phyloP scores from a whole-genome alignment of 2,329 filamentous ascomycete genomes.

The Beauveria caledonica region DNA sequence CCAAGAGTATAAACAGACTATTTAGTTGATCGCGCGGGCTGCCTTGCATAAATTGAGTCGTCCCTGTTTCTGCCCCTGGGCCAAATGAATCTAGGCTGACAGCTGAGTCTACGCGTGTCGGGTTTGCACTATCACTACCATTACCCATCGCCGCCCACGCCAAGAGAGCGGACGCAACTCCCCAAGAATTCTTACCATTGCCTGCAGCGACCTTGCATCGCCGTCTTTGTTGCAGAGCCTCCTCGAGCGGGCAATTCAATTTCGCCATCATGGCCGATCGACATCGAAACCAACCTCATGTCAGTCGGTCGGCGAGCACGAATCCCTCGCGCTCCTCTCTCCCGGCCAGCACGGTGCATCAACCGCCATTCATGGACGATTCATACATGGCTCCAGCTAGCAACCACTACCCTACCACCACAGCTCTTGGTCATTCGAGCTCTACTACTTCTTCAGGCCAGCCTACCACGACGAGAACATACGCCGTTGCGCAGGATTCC shows the following conservation, averaged over 20 bases:
- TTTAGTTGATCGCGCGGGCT: not conserved
- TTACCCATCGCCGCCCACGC: not conserved
- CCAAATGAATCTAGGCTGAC: not conserved
- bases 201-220: not conserved
- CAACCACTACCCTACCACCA: constrained; percentile 23
- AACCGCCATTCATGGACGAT: constrained; percentile 43
- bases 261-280: constrained; percentile 36
- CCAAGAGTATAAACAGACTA: too few relatives aligned
- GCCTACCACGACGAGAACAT: constrained; percentile 44
- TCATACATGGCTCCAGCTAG: constrained; percentile 44
- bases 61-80: not conserved
- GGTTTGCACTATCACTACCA: not conserved
- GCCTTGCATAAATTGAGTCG: not conserved
- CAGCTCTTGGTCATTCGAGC: constrained; percentile 26
- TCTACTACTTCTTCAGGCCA: constrained; percentile 26
- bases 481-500: constrained; percentile 47
- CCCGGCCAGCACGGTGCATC: constrained; percentile 43
- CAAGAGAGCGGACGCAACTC: not conserved
- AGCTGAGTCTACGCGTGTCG: not conserved
- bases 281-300: constrained; percentile 31
- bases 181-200: not conserved
- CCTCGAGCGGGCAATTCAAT: not conserved
- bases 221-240: too few relatives aligned
- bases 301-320: constrained; percentile 36
- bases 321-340: constrained; percentile 46